phyloP scores from a whole-genome alignment of 306 rosid species.

The Rosa persica region DNA sequence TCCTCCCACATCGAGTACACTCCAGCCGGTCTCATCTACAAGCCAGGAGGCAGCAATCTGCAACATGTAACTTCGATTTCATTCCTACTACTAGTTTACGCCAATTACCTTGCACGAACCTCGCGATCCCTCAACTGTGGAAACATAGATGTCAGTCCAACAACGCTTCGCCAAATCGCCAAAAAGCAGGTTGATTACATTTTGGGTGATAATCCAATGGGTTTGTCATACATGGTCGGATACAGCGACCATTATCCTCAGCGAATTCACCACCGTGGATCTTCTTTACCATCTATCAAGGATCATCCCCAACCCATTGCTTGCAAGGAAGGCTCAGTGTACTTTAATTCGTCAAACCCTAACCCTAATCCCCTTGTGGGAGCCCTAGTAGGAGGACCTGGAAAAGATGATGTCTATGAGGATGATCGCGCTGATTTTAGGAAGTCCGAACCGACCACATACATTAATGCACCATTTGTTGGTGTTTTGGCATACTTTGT shows the following conservation, averaged over 20 bases:
- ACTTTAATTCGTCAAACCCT: constrained; percentile 67
- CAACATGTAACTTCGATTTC: constrained; percentile 82
- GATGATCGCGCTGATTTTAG: constrained; percentile 76
- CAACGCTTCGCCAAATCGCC: constrained; percentile 67
- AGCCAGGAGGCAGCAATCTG: constrained; percentile 90
- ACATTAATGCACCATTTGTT: constrained; percentile 92
- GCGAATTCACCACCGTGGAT: constrained; percentile 83
- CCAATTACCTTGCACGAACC: constrained; percentile 62
- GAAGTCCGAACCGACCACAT: constrained; percentile 87
- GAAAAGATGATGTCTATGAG: constrained; percentile 59
- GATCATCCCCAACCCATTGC: constrained; percentile 72
- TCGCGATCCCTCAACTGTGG: constrained; percentile 71
- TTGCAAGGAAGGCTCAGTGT: constrained; percentile 73
- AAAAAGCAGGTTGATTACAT: too few species aligned
- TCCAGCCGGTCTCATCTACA: constrained; percentile 87
- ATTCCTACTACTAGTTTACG: constrained; percentile 73
- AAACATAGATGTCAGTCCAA: constrained; percentile 51
- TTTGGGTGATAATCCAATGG: too few species aligned
- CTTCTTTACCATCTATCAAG: constrained; percentile 75
- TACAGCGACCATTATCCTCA: constrained; percentile 63
- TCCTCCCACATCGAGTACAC: constrained; percentile 71
- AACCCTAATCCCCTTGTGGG: constrained; percentile 81
- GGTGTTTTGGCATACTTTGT: constrained; percentile 72
- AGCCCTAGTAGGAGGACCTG: constrained; percentile 89
- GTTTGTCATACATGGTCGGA: constrained; percentile 91